phyloP scores from a whole-genome alignment of 192 early-diverging fungal species.

The Coemansia asiatica region DNA sequence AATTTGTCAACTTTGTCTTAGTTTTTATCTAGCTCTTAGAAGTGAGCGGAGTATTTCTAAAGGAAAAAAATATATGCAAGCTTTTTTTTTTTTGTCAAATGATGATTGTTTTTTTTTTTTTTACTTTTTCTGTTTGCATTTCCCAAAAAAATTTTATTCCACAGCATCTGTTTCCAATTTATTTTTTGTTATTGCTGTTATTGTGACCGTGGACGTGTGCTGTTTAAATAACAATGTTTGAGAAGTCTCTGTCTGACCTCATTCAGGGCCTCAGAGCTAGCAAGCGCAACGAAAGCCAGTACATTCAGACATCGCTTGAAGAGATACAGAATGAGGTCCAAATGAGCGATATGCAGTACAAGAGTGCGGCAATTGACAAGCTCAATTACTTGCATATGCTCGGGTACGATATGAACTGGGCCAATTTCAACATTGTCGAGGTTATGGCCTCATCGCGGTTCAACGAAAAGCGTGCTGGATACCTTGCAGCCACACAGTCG shows the following conservation, averaged over 20 bases:
- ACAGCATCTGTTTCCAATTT: not conserved
- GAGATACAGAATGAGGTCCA: constrained; percentile 90
- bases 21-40: not conserved
- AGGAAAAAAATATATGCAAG: too few species aligned
- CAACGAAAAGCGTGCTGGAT: constrained; percentile 85
- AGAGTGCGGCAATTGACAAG: constrained; percentile 88
- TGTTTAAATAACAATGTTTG: constrained; percentile 57
- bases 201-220: not conserved
- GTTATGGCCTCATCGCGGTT: constrained; percentile 92
- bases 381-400: constrained; percentile 91
- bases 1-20: not conserved
- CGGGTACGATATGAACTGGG: constrained; percentile 97
- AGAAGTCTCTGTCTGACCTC: constrained; percentile 83
- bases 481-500: constrained; percentile 85
- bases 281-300: constrained; percentile 83
- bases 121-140: not conserved
- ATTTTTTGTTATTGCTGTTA: not conserved
- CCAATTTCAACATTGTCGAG: constrained; percentile 93
- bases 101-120: not conserved
- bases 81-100: too few species aligned
- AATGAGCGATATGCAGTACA: constrained; percentile 79
- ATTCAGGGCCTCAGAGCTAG: constrained; percentile 93
- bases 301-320: constrained; percentile 80
- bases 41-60: too few species aligned
- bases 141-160: too few species aligned